These are phyloP conservation scores for Capsicum pubescens DNA, from an alignment of 257 asterid species.

Conservation along the genomic window DNA sequence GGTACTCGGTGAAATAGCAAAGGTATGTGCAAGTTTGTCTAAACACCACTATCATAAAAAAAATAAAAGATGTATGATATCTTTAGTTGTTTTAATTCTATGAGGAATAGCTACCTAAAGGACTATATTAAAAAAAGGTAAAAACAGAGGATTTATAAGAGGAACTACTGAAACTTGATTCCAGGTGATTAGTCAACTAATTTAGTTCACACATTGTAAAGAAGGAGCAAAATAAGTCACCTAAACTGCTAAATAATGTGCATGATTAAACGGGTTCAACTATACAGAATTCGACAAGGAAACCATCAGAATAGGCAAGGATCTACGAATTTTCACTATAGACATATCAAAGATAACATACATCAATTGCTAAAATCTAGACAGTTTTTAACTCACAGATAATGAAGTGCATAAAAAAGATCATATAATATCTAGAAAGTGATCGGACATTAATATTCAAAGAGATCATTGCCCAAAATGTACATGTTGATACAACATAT, in stretches of 20 bases:
- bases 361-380: too few relatives aligned
- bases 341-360: too few relatives aligned
- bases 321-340: not conserved
- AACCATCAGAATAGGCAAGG: not conserved
- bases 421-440: too few relatives aligned
- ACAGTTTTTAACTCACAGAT: too few relatives aligned
- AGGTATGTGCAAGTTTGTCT: too few relatives aligned
- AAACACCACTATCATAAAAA: too few relatives aligned
- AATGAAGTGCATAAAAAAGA: too few relatives aligned
- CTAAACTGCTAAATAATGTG: not conserved
- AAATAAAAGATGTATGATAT: too few relatives aligned
- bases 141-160: not conserved
- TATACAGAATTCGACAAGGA: not conserved
- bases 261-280: not conserved
- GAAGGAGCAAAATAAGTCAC: not conserved
- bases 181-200: not conserved
- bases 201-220: not conserved
- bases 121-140: not conserved
- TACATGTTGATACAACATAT: slow-evolving; percentile 4
- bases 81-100: too few relatives aligned
- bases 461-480: not conserved
- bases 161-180: not conserved
- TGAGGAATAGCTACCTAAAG: not conserved
- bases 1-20: too few relatives aligned
- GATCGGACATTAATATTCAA: too few relatives aligned